Evolutionary conservation across 805 yeast species (phyloP).

Genomic region (Jamesozyma spencerorum): DNA sequence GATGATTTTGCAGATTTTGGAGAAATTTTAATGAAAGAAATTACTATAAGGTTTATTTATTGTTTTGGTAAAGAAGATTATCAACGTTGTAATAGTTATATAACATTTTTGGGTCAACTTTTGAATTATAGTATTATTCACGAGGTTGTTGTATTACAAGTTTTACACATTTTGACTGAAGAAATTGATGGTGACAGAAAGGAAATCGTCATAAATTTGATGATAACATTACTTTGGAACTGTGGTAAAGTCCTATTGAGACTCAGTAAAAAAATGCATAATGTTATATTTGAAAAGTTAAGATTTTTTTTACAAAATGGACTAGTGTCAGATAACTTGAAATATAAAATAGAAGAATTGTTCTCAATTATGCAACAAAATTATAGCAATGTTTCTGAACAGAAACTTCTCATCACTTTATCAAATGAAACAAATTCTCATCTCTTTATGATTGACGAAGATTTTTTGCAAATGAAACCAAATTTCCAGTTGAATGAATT

Average conservation of each 20-base stretch:
- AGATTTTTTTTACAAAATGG: conserved; percentile 44
- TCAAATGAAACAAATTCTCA: conserved; percentile 2
- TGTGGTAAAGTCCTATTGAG: conserved; percentile 45
- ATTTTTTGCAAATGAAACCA: conserved; percentile 12
- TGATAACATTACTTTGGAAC: conserved; percentile 39
- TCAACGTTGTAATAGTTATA: neutral
- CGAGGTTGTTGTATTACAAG: conserved; percentile 44
- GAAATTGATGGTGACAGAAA: conserved; percentile 20
- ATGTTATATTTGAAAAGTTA: conserved; percentile 49
- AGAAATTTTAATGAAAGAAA: neutral
- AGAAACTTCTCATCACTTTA: neutral
- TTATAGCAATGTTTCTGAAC: conserved; percentile 1
- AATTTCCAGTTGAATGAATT: conserved; percentile 41
- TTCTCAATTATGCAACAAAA: conserved; percentile 35
- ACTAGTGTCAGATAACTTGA: conserved; percentile 34
- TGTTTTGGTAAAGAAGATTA: neutral
- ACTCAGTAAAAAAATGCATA: conserved; percentile 36
- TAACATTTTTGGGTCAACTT: conserved; percentile 21
- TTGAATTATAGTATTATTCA: conserved; percentile 54
- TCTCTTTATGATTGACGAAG: conserved; percentile 5
- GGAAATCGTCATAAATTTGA: conserved; percentile 41
- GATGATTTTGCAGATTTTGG: conserved; percentile 29
- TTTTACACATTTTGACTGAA: conserved; percentile 35
- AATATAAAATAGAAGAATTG: conserved; percentile 40
- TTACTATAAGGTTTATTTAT: neutral